Percentiles rank a stretch among this genome's conserved stretches.
phyloP scores from a whole-genome alignment of 345 rosid genomes.

The Eucalyptus pauciflora region DNA sequence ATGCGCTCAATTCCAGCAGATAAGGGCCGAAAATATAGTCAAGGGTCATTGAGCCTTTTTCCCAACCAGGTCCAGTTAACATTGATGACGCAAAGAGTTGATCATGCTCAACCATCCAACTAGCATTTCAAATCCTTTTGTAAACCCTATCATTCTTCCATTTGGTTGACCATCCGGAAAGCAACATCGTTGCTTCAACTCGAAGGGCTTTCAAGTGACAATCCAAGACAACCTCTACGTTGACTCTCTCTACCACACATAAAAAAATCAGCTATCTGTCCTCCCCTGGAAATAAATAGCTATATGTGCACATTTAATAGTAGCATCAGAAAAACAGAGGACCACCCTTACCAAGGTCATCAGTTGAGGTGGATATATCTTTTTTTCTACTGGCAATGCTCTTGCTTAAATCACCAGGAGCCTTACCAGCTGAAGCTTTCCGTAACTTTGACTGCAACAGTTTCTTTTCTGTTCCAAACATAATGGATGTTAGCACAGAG shows the following conservation, averaged over 20 bases:
- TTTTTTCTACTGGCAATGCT: slow-evolving; percentile 36
- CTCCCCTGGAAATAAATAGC: background rate
- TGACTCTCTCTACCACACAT: background rate
- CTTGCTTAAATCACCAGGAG: slow-evolving; percentile 27
- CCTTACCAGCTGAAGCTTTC: slow-evolving; percentile 54
- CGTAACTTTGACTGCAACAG: slow-evolving; percentile 73
- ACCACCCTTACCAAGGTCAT: slow-evolving; percentile 58
- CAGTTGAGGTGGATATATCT: slow-evolving; percentile 74
- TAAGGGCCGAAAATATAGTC: background rate
- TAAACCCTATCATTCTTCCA: background rate
- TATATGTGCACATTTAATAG: background rate
- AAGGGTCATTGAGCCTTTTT: background rate
- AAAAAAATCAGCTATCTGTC: background rate
- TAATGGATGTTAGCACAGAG: background rate
- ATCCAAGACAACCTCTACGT: background rate
- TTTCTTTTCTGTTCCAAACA: slow-evolving; percentile 69
- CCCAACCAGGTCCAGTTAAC: background rate
- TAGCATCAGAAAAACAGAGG: background rate
- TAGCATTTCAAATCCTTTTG: background rate
- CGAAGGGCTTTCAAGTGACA: background rate
- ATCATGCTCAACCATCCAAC: background rate
- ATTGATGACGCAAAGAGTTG: background rate
- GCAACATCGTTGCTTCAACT: background rate
- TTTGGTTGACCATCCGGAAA: background rate
- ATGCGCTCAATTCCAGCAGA: background rate